These are phyloP conservation scores for Geotrichum histeridarum DNA, from an alignment of 1,139 yeast species.

Conservation along the genomic window DNA sequence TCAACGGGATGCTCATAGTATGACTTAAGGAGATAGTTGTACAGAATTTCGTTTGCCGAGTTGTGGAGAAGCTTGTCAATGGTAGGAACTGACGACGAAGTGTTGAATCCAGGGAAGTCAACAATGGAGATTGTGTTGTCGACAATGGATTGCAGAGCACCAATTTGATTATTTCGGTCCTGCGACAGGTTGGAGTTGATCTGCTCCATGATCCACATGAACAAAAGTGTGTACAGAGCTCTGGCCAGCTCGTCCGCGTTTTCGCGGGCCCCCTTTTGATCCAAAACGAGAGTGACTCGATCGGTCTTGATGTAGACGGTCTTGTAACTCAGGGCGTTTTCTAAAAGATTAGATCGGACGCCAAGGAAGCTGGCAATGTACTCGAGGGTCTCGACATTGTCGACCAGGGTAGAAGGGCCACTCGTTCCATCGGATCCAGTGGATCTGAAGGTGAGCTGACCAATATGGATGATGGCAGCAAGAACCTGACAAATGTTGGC, in stretches of 20 bases:
- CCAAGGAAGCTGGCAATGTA: conserved; percentile 41
- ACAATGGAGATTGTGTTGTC: conserved; percentile 38
- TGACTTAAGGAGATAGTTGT: conserved; percentile 37
- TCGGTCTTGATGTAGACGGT: conserved; percentile 39
- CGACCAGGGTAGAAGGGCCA: conserved; percentile 39
- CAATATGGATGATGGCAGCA: conserved; percentile 43
- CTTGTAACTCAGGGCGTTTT: conserved; percentile 39
- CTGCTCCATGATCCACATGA: conserved; percentile 40
- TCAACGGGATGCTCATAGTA: conserved; percentile 40
- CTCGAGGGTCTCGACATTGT: conserved; percentile 37
- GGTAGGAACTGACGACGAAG: conserved; percentile 36
- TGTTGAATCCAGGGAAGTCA: conserved; percentile 43
- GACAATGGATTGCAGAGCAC: conserved; percentile 33
- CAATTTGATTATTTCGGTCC: conserved; percentile 22
- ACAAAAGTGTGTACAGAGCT: conserved; percentile 40
- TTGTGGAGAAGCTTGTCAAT: conserved; percentile 41
- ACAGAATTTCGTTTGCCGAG: conserved; percentile 41
- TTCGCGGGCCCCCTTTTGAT: conserved; percentile 41
- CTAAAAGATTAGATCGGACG: conserved; percentile 39
- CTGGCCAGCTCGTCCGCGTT: conserved; percentile 43
- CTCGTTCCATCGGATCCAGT: conserved; percentile 36
- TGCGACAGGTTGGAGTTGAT: conserved; percentile 38
- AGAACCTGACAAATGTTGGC: conserved; percentile 43
- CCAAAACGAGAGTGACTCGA: conserved; percentile 41
- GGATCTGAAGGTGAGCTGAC: conserved; percentile 39